phyloP scores from a whole-genome alignment of 768 basidiomycete genomes.

The Pleurotus citrinopileatus region DNA sequence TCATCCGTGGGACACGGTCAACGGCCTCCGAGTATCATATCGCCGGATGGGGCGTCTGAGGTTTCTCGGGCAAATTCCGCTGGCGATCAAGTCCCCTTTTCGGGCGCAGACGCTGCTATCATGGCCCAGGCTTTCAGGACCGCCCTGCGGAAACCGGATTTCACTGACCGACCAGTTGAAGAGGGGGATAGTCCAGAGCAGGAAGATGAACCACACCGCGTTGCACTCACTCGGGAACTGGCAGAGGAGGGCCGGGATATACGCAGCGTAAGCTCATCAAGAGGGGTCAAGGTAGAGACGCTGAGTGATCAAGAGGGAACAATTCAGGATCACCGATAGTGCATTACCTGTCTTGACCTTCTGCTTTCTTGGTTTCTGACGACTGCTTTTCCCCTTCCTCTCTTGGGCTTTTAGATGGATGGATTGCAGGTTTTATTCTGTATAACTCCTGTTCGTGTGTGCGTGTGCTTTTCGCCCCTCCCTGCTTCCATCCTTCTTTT shows the following conservation, averaged over 20 bases:
- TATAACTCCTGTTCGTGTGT: no score
- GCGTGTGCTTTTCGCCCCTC: conserved; percentile 21
- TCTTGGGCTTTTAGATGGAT: conserved; percentile 20
- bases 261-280: conserved; percentile 74
- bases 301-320: conserved; percentile 52
- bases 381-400: conserved; percentile 15
- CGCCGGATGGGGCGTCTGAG: conserved; percentile 75
- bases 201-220: conserved; percentile 27
- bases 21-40: conserved; percentile 39
- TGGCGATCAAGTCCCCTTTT: conserved; percentile 70
- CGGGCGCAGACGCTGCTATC: conserved; percentile 84
- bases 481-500: conserved; percentile 15
- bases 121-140: conserved; percentile 92
- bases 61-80: conserved; percentile 59
- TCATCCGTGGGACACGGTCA: conserved; percentile 29
- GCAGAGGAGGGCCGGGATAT: conserved; percentile 91
- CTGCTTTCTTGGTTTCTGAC: conserved; percentile 10
- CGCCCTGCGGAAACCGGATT: conserved; percentile 87
- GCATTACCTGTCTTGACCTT: conserved; percentile 12
- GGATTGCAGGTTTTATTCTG: conserved; percentile 19
- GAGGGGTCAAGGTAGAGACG: conserved; percentile 78
- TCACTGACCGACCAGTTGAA: conserved; percentile 65
- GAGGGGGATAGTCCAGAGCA: conserved; percentile 66
- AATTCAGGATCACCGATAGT: conserved; percentile 35
- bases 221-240: conserved; percentile 66